These are phyloP conservation scores for Trifolium pratense DNA, from an alignment of 306 rosid species.

Conservation along the genomic window DNA sequence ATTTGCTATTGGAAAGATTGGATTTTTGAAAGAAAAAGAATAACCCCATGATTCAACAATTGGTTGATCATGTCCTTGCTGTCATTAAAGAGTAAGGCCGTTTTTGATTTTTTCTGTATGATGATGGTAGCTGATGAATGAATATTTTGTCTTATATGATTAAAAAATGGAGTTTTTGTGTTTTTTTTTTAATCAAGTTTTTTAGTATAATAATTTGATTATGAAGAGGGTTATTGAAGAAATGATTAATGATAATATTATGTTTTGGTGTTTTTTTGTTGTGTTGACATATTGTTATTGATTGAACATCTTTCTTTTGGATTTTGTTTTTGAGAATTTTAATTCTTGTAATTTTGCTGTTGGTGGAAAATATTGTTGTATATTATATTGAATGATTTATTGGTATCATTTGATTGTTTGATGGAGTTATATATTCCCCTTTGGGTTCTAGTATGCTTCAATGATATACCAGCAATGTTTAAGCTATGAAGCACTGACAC, in stretches of 20 bases:
- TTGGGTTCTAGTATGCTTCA: neutral
- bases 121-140: slow-evolving; percentile 17
- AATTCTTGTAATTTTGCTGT: slow-evolving; percentile 9
- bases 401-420: slow-evolving; percentile 15
- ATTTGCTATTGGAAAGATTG: slow-evolving; percentile 1
- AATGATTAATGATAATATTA: slow-evolving; percentile 7
- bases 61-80: slow-evolving; percentile 72
- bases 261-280: slow-evolving; percentile 3
- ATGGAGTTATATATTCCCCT: neutral
- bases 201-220: neutral
- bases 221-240: slow-evolving; percentile 17
- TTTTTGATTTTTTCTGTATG: slow-evolving; percentile 4
- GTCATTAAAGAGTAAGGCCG: slow-evolving; percentile 78
- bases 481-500: too few species aligned
- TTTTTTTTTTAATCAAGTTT: neutral
- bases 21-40: slow-evolving; percentile 19
- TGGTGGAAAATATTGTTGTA: neutral
- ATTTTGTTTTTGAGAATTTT: neutral
- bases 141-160: slow-evolving; percentile 8
- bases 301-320: neutral
- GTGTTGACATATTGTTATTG: neutral
- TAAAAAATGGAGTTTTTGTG: slow-evolving; percentile 3
- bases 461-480: neutral
- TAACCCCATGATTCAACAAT: slow-evolving; percentile 57
- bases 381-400: slow-evolving; percentile 22